Conservation (phyloP, 2,329 filamentous ascomycete species). For the Xylaria arbuscula region DNA sequence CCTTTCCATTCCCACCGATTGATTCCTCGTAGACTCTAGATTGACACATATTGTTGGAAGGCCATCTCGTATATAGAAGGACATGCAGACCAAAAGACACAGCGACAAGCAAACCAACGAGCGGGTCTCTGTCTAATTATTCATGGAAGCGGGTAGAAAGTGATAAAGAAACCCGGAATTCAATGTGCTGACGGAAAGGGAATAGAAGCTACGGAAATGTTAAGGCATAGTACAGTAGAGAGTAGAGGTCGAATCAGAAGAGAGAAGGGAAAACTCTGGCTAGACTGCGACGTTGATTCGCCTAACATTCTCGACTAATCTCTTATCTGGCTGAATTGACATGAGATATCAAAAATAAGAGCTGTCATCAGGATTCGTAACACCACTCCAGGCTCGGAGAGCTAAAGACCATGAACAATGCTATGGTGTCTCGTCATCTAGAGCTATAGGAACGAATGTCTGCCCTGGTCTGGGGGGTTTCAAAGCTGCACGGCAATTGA, state of each 20-base stretch:
- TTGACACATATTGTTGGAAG: too few relatives aligned
- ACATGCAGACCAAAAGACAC: not conserved
- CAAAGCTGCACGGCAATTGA: constrained; percentile 13
- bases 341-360: constrained; percentile 3
- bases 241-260: not conserved
- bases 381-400: constrained; percentile 7
- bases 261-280: not conserved
- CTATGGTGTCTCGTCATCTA: constrained; percentile 10
- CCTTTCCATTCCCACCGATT: not conserved
- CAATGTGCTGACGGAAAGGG: constrained; percentile 14
- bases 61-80: not conserved
- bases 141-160: constrained; percentile 1
- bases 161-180: constrained; percentile 17
- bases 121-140: constrained; percentile 6
- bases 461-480: constrained; percentile 14
- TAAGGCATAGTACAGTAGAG: not conserved
- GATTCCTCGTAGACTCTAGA: not conserved
- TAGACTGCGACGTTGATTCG: not conserved
- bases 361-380: constrained; percentile 2
- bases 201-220: not conserved
- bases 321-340: not conserved
- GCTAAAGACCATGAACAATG: constrained; percentile 15
- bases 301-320: not conserved
- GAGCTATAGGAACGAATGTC: constrained; percentile 1
- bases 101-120: not conserved